phyloP scores from a whole-genome alignment of 495 filamentous ascomycete genomes.

The Aspergillus avenaceus region DNA sequence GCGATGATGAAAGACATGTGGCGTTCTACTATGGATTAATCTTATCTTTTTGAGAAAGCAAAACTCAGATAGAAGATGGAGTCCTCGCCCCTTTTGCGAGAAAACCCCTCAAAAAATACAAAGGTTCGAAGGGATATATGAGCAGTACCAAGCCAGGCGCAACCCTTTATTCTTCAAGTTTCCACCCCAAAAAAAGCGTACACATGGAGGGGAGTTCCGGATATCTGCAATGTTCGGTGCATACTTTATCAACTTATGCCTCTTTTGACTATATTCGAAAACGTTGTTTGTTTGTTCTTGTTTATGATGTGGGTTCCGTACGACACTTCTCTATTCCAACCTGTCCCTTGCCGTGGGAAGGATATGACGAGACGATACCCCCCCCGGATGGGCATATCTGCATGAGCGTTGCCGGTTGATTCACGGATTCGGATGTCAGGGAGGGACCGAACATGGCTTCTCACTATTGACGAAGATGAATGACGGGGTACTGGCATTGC shows the following conservation, averaged over 20 bases:
- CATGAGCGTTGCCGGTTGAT: constrained; percentile 12
- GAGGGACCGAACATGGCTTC: constrained; percentile 1
- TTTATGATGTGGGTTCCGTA: background rate
- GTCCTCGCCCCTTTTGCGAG: constrained; percentile 36
- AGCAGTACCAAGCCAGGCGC: constrained; percentile 16
- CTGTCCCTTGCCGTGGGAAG: background rate
- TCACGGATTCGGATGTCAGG: constrained; percentile 14
- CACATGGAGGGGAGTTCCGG: constrained; percentile 64
- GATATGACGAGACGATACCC: constrained; percentile 10
- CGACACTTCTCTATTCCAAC: background rate
- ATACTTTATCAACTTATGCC: constrained; percentile 38
- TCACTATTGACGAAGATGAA: constrained; percentile 14
- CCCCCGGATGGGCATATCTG: constrained; percentile 23
- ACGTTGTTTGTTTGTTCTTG: constrained; percentile 17
- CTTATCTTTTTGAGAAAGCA: constrained; percentile 39
- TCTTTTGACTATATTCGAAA: constrained; percentile 23
- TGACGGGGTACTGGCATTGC: constrained; percentile 10
- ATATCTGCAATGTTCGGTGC: constrained; percentile 66
- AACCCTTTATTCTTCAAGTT: background rate
- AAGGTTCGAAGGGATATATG: constrained; percentile 41
- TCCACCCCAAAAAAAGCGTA: constrained; percentile 19
- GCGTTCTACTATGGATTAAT: constrained; percentile 49
- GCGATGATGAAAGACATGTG: constrained; percentile 43
- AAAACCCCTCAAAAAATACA: constrained; percentile 34
- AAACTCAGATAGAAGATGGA: constrained; percentile 73